Conservation (phyloP, 2,329 filamentous ascomycete genomes). For the Fusarium tupiense region DNA sequence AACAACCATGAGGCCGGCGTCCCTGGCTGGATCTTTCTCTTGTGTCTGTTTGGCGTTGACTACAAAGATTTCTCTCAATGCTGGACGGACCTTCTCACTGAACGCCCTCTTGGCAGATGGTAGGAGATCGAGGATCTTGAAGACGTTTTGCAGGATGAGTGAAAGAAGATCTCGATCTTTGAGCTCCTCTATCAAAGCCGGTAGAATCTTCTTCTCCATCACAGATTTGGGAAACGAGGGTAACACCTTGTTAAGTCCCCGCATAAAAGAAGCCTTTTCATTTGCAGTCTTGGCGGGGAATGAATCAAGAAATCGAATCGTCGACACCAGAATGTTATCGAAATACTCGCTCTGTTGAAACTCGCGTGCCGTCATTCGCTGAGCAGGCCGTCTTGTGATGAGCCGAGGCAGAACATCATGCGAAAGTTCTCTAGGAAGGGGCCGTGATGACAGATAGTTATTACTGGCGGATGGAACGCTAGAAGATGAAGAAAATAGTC, state of each 20-base stretch:
- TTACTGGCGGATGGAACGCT: conserved; percentile 82
- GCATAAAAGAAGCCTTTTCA: conserved; percentile 92
- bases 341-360: conserved; percentile 98
- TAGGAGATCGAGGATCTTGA: conserved; percentile 84
- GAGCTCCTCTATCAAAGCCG: conserved; percentile 88
- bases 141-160: conserved; percentile 88
- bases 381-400: conserved; percentile 86
- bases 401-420: conserved; percentile 82
- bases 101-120: conserved; percentile 83
- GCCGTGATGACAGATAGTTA: conserved; percentile 82
- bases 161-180: conserved; percentile 91
- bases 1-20: conserved; percentile 91
- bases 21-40: conserved; percentile 84
- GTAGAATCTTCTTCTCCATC: conserved; percentile 92
- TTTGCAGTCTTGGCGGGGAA: conserved; percentile 90
- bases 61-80: conserved; percentile 84
- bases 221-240: conserved; percentile 93
- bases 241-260: conserved; percentile 85
- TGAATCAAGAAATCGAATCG: conserved; percentile 91
- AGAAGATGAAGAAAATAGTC: conserved; percentile 80
- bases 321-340: conserved; percentile 95
- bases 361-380: conserved; percentile 86
- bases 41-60: conserved; percentile 63
- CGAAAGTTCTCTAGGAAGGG: conserved; percentile 81
- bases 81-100: conserved; percentile 85